These are phyloP conservation scores for Trichoderma harzianum DNA, from an alignment of 2,329 filamentous ascomycete genomes.

Conservation along the genomic window DNA sequence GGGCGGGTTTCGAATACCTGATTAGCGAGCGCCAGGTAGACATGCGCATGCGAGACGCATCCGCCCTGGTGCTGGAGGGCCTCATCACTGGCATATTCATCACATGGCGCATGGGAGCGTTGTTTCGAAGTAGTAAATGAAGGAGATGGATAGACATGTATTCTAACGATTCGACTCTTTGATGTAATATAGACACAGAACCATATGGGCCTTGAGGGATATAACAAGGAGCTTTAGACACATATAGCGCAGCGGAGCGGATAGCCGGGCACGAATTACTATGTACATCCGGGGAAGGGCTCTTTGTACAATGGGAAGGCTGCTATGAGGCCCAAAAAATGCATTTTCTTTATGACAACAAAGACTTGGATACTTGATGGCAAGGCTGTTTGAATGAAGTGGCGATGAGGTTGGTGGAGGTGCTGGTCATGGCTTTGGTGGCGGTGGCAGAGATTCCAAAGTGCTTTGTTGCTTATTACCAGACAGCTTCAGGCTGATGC, in stretches of 20 bases:
- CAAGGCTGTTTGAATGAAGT: background rate
- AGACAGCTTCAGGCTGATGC: background rate
- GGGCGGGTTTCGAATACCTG: slow-evolving; percentile 52
- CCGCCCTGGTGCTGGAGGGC: slow-evolving; percentile 65
- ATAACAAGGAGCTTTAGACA: slow-evolving; percentile 16
- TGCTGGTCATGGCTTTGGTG: background rate
- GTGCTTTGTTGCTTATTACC: background rate
- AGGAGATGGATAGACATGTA: slow-evolving; percentile 22
- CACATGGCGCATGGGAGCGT: slow-evolving; percentile 51
- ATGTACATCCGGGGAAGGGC: background rate
- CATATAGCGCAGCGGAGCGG: background rate
- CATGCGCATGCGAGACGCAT: slow-evolving; percentile 66
- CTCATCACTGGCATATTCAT: slow-evolving; percentile 63
- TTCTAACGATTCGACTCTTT: slow-evolving; percentile 19
- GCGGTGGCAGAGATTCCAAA: background rate
- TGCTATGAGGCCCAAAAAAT: background rate
- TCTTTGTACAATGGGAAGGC: background rate
- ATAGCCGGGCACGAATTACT: background rate
- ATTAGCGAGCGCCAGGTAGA: slow-evolving; percentile 63
- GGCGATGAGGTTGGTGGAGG: background rate
- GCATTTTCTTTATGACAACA: background rate
- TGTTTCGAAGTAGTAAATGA: slow-evolving; percentile 41
- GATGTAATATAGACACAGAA: slow-evolving; percentile 19
- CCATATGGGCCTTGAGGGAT: slow-evolving; percentile 11
- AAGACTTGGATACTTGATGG: background rate